Evolutionary conservation across 768 basidiomycete species (phyloP), one percentile per base, ranked within the genome.

Genomic region (Trametes meyenii): DNA sequence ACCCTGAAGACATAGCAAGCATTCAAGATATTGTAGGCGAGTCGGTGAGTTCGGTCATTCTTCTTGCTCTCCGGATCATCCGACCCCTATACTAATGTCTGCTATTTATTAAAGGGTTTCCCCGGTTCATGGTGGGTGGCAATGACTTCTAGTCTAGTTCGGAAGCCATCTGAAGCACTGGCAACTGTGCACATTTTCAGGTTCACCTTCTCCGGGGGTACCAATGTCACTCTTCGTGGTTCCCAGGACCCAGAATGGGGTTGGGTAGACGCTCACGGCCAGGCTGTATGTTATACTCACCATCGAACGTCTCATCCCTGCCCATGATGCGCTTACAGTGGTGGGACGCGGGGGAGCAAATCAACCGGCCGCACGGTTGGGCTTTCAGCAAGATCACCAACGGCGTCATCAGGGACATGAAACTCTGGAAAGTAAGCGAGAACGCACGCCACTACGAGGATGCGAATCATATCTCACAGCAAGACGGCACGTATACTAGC

Each of bases 181-280:
- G n/a, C n/a, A n/a, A n/a, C n/a, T 35, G 4, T 45, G 29, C 13
- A 13, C 13, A 33, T 24, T 35, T 19, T 23, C 53, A 84, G 85
- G 86, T 78, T 88, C 46, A 67, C 79, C 1, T 85, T 86, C 62
- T 73, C 71, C 2, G 83, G 81, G 13, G 84, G 86, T 4, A 79
- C 69, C 42, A 86, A 86, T 56, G 82, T 87, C 45, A 86, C 84
- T 11, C 69, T 88, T 7, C 74, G 82, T 26, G 84, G 87, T 0
- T 80, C 81, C 21, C 72, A 69, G 12, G 81, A 87, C 61, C 80
- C 83, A 0, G 60, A 82, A 3, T 84, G 83, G 83, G 85, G 86
- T n/a, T 87, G 85, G 85, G 78, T 88, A 0, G 81, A 86, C 64
- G 82, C 76, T 1, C 81, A 87, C 52, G 86, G 86, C 1, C 83